These are phyloP conservation scores for Colletotrichum sp. DNA, from an alignment of 2,329 filamentous ascomycete species.

Conservation along the genomic window DNA sequence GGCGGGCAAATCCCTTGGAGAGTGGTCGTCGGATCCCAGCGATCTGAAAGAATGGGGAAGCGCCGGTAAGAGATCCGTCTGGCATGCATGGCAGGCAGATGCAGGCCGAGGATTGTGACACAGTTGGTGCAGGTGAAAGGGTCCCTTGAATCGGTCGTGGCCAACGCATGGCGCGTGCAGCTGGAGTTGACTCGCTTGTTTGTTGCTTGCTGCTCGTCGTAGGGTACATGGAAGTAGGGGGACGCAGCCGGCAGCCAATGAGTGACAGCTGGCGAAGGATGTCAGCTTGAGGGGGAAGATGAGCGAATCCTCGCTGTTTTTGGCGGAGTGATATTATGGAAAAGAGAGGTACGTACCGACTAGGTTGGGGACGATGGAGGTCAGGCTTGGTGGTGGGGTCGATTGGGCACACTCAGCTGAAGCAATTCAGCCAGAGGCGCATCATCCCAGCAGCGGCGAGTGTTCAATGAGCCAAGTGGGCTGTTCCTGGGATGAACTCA, in stretches of 20 bases:
- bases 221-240: background rate
- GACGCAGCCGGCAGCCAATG: background rate
- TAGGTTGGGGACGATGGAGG: background rate
- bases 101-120: conserved; percentile 1
- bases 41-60: background rate
- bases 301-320: background rate
- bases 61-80: background rate
- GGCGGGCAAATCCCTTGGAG: background rate
- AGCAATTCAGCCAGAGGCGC: background rate
- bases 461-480: background rate
- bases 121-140: conserved; percentile 1
- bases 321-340: background rate
- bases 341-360: background rate
- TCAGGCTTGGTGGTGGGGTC: background rate
- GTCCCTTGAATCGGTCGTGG: conserved; percentile 1
- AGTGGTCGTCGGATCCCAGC: background rate
- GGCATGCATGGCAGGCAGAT: background rate
- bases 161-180: conserved; percentile 10
- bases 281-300: background rate
- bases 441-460: background rate
- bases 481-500: background rate
- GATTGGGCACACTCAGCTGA: background rate
- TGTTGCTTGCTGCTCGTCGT: background rate
- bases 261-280: background rate
- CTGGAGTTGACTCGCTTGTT: conserved; percentile 1